These are phyloP conservation scores for Amoeboaphelidium protococcarum DNA, from an alignment of 371 early-diverging fungal genomes.

Conservation along the genomic window DNA sequence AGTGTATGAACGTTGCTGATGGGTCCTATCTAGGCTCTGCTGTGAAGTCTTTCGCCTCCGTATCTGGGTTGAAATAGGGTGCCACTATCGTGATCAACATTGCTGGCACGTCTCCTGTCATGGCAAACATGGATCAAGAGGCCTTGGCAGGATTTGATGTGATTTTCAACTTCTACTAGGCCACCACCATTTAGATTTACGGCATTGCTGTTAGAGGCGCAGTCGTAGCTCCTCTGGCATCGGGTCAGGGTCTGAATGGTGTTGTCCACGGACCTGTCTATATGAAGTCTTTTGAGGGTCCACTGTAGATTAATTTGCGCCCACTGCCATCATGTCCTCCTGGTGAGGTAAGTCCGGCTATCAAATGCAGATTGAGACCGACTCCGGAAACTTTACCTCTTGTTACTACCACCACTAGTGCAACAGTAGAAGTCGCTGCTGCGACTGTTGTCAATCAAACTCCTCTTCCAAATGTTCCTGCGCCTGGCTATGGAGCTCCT, in stretches of 20 bases:
- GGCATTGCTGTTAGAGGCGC: not conserved
- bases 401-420: too few relatives aligned
- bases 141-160: not conserved
- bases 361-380: not conserved
- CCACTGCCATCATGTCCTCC: too few relatives aligned
- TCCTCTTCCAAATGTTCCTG: too few relatives aligned
- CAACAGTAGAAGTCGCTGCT: too few relatives aligned
- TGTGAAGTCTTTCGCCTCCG: not conserved
- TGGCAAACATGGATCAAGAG: not conserved
- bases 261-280: not conserved
- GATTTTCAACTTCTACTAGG: not conserved
- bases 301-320: not conserved
- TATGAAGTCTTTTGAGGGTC: not conserved
- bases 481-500: too few relatives aligned
- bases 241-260: not conserved
- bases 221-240: not conserved
- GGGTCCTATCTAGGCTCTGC: not conserved
- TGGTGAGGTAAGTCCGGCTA: not conserved
- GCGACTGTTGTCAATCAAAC: too few relatives aligned
- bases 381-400: not conserved
- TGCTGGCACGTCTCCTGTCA: not conserved
- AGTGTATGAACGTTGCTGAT: not conserved
- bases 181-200: not conserved
- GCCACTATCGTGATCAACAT: not conserved
- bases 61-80: not conserved